Percentiles rank a stretch among this genome's conserved stretches.
Evolutionary conservation across 2,329 filamentous ascomycete genomes (phyloP).

Genomic region (Didymella exigua): DNA sequence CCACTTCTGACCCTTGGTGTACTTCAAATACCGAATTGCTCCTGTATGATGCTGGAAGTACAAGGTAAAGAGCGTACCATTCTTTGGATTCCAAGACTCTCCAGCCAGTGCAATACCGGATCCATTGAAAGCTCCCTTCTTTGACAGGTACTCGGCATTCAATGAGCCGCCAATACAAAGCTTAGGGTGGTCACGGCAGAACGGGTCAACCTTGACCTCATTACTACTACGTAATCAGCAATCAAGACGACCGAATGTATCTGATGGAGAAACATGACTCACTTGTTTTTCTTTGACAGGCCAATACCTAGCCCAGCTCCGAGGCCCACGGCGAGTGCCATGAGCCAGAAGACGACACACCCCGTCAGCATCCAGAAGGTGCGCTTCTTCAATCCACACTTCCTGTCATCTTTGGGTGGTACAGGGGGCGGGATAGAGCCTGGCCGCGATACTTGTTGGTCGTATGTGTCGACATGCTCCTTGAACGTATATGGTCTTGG

Average conservation of each 20-base stretch:
- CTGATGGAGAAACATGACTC: slow-evolving; percentile 13
- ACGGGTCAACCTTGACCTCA: slow-evolving; percentile 22
- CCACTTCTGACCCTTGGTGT: slow-evolving; percentile 46
- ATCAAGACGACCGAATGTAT: neutral
- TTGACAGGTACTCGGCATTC: slow-evolving; percentile 47
- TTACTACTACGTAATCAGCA: neutral
- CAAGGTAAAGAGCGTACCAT: slow-evolving; percentile 49
- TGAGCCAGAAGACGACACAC: slow-evolving; percentile 33
- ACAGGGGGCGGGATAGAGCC: slow-evolving; percentile 22
- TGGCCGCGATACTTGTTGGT: slow-evolving; percentile 16
- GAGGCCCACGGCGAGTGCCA: slow-evolving; percentile 46
- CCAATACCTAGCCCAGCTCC: slow-evolving; percentile 46
- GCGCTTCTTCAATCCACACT: slow-evolving; percentile 34
- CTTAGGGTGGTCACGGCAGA: slow-evolving; percentile 35
- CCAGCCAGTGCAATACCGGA: slow-evolving; percentile 54
- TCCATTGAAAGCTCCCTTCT: slow-evolving; percentile 54
- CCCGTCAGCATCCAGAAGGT: slow-evolving; percentile 30
- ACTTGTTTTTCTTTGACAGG: slow-evolving; percentile 31
- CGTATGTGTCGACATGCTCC: slow-evolving; percentile 30
- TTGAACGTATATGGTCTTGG: slow-evolving; percentile 31
- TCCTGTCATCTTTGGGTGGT: slow-evolving; percentile 28
- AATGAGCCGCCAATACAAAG: slow-evolving; percentile 50
- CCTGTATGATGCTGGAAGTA: slow-evolving; percentile 55
- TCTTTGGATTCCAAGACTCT: slow-evolving; percentile 49
- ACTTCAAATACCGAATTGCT: slow-evolving; percentile 50